Percentiles rank a stretch among this genome's conserved stretches.
These are phyloP conservation scores for Eremothecium coryli DNA, from an alignment of 1,139 yeast species.

Conservation along the genomic window DNA sequence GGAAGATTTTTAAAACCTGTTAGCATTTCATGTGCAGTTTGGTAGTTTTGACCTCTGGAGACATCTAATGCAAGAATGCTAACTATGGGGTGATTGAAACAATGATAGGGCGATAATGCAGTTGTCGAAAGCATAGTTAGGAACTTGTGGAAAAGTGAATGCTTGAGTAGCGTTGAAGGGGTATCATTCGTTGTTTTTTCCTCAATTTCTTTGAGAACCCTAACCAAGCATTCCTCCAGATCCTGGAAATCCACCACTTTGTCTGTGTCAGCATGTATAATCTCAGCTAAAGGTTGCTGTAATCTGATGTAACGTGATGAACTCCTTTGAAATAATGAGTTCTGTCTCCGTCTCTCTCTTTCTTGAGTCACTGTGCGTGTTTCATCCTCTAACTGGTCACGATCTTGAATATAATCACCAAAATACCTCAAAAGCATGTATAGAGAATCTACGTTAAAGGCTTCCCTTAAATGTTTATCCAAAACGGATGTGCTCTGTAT, in stretches of 20 bases:
- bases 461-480: conserved; percentile 24
- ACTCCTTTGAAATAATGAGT: conserved; percentile 27
- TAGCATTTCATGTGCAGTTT: conserved; percentile 46
- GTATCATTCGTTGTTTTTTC: conserved; percentile 23
- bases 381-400: conserved; percentile 23
- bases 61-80: conserved; percentile 55
- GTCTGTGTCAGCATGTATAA: conserved; percentile 21
- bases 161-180: conserved; percentile 29
- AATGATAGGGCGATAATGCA: conserved; percentile 67
- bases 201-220: conserved; percentile 30
- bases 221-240: conserved; percentile 30
- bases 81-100: conserved; percentile 82
- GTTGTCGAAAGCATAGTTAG: conserved; percentile 55
- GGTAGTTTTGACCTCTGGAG: conserved; percentile 30
- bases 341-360: conserved; percentile 10
- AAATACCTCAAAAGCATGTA: conserved; percentile 27
- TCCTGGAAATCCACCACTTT: conserved; percentile 26
- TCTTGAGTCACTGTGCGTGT: not conserved
- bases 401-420: conserved; percentile 30
- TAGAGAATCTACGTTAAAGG: conserved; percentile 23
- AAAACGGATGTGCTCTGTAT: conserved; percentile 25
- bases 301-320: conserved; percentile 36
- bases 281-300: conserved; percentile 38
- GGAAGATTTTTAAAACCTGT: conserved; percentile 38
- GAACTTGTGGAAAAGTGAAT: conserved; percentile 48